Evolutionary conservation across 768 basidiomycete species (phyloP).

Genomic region (Cystobasidium onofrii): DNA sequence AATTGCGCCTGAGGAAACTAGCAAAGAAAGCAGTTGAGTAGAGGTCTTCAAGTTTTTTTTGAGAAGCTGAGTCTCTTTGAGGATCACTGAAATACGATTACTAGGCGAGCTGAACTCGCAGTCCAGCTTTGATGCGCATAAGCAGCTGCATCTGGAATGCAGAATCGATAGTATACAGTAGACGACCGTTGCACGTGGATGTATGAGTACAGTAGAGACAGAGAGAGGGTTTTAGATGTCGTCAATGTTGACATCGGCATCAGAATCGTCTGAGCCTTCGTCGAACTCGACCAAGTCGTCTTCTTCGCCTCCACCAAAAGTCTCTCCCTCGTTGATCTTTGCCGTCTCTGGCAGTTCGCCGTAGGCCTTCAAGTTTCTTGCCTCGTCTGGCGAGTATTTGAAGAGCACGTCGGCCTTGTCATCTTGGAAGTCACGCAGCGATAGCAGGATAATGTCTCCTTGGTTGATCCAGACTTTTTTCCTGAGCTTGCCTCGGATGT

Average conservation of each 20-base stretch:
- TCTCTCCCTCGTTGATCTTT: constrained; percentile 55
- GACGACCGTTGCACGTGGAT: not conserved
- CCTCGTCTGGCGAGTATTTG: constrained; percentile 93
- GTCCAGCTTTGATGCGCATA: no score
- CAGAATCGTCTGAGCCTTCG: constrained; percentile 7
- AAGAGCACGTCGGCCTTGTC: constrained; percentile 99
- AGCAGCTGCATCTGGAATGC: no score
- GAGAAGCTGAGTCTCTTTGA: no score
- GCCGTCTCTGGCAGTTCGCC: constrained; percentile 86
- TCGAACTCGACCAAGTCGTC: constrained; percentile 28
- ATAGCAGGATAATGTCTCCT: constrained; percentile 89
- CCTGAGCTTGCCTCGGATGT: constrained; percentile 98
- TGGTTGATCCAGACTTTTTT: constrained; percentile 99
- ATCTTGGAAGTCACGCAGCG: constrained; percentile 96
- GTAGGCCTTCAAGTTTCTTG: constrained; percentile 74
- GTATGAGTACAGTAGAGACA: not conserved
- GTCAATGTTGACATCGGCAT: constrained; percentile 19
- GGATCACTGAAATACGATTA: no score
- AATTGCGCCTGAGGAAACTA: no score
- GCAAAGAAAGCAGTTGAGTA: no score
- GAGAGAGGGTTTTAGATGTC: not conserved
- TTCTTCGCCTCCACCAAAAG: constrained; percentile 71
- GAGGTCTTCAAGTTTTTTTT: no score
- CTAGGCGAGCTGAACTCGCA: no score
- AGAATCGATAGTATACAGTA: not conserved